Evolutionary conservation across 192 early-diverging fungal species (phyloP), one percentile per base, ranked within the genome.

Genomic region (Jimgerdemannia flammicorona): DNA sequence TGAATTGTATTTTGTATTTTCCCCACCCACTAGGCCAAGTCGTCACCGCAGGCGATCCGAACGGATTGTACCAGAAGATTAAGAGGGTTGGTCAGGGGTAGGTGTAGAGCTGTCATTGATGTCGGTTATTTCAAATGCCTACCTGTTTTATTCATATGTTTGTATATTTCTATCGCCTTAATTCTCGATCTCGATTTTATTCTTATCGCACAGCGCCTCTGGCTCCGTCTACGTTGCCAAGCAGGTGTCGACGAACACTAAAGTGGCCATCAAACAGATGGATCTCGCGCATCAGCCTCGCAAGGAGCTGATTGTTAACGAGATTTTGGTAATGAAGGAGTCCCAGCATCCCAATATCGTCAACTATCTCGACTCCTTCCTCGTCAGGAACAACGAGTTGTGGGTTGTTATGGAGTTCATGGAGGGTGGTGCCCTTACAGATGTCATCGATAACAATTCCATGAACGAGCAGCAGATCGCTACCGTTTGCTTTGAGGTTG

Each of bases 361-460:
- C 84, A 99, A 99, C 85, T 99, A 93, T 75, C 83, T 96, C 64
- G 97, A 98, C 82, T 88, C 93, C 9, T 99, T 93, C 82, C 83
- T 99, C 76, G 90, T 97, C 69, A 91, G 90, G 79, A 87, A 86
- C 19, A 78, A 75, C 40, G 97, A 98, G 64, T 84, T 99, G 74
- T 99, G 98, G 98, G 94, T 99, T 17, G 91, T 99, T 41, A 96
- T 99, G 95, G 98, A 99, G 85, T 95, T 93, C 82, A 99, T 99
- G 97, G 98, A 99, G 82, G 98, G 96, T 67, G 98, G 98, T 67
- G 90, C 97, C 18, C 86, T 99, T 82, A 99, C 96, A 40, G 97
- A 99, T 79, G 93, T 98, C 40, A 98, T 99, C 81, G 94, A 94
- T 80, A 97, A 98, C 86, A 96, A 91, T 81, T 88, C 88, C 70